Base-by-base conservation (phyloP, 306 rosid species). In the Lathyrus tuberosus region DNA sequence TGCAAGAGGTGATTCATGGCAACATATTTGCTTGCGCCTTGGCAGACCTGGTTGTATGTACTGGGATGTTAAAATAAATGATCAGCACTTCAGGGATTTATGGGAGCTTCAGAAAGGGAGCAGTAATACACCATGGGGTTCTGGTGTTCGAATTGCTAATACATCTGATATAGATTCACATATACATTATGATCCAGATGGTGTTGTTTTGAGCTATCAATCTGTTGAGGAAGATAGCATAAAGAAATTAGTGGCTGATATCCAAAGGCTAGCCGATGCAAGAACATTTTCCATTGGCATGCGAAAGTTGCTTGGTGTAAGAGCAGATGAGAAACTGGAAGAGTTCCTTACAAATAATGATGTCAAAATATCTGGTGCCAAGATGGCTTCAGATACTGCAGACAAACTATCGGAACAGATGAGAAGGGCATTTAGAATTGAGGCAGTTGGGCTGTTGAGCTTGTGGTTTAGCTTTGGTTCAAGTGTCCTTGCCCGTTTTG, bases 381-480 rank as follows among this genome's bases (percentile, higher is more conserved):
- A 86, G 76, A 82, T 82, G 52, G 73, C 85, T 44, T 40, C 78
- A 24, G 97, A 89, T 71, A 78, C 88, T 37, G 87, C 85, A 41
- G 97, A 95, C 72, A 88, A 88, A 79, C 76, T 91, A 38, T 84
- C 92, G n/a, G 96, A 94, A 60, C 96, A 95, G 71, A 89, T 87
- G 97, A 86, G 91, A 79, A 86, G 82, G 85, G 88, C 91, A 22
- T 95, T 91, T 82, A 89, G 85, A 85, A 95, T 95, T 76, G 99
- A 95, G 88, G 99, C 96, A 35, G 99, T 91, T 72, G 99, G 99
- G 66, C 83, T 95, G 31, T 84, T 85, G 96, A 91, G 99, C 81
- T 75, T 95, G 82, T 91, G 99, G 97, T 95, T 95, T 87, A 91
- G 99, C 82, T 95, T 91, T 87, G 97, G 96, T 77, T 84, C 93